A percentile compares a stretch with the other conserved stretches of the same genome.
These are phyloP conservation scores for Cenococcum geophilum DNA, from an alignment of 495 filamentous ascomycete species.

Conservation along the genomic window DNA sequence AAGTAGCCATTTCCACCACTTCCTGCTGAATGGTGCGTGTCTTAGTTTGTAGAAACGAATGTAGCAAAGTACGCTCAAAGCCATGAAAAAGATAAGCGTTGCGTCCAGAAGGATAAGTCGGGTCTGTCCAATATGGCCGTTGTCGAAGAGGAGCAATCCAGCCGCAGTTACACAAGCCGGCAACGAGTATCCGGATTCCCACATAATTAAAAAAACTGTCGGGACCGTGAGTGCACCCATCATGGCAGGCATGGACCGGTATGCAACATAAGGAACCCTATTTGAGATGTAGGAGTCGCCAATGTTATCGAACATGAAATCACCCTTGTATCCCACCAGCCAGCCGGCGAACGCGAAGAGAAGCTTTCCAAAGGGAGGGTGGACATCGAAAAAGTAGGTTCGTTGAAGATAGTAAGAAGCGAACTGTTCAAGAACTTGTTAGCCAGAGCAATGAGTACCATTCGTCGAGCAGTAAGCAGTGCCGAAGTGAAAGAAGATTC, in stretches of 20 bases:
- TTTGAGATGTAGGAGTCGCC: constrained; percentile 97
- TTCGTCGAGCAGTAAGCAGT: not conserved
- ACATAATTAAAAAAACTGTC: constrained; percentile 96
- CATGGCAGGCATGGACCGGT: constrained; percentile 86
- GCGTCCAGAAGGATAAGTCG: constrained; percentile 92
- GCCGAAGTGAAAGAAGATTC: not conserved
- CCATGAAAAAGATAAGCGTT: constrained; percentile 91
- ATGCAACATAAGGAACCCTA: constrained; percentile 93
- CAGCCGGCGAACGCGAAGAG: constrained; percentile 91
- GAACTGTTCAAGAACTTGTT: constrained; percentile 51
- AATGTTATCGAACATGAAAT: constrained; percentile 98
- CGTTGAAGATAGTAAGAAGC: constrained; percentile 95
- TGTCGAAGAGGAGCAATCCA: constrained; percentile 87
- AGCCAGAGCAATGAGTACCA: not conserved
- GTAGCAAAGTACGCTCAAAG: constrained; percentile 85
- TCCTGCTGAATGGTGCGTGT: constrained; percentile 79
- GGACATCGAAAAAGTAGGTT: constrained; percentile 99
- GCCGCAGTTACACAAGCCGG: constrained; percentile 85
- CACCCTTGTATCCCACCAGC: constrained; percentile 90
- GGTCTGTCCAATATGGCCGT: constrained; percentile 96
- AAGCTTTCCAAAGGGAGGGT: constrained; percentile 91
- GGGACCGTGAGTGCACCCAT: constrained; percentile 89
- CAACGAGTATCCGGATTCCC: constrained; percentile 96
- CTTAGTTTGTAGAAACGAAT: constrained; percentile 96
- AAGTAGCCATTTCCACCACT: constrained; percentile 99